Percentiles rank a stretch among this genome's conserved stretches.
Conservation (phyloP, 805 yeast genomes). For the Saccharomyces paradoxus region DNA sequence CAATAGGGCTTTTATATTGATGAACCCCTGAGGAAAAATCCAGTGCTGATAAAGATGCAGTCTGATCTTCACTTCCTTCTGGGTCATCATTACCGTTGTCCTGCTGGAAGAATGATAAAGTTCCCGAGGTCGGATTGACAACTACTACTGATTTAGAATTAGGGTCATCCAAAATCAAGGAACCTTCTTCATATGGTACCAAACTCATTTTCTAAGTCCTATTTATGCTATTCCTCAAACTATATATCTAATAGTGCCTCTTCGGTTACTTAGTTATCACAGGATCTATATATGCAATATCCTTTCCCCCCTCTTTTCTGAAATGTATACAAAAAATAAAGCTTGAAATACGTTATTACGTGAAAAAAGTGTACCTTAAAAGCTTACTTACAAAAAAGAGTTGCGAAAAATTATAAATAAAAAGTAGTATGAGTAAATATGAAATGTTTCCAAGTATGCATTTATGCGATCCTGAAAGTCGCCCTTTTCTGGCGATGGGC, state of each 20-base stretch:
- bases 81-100: not conserved
- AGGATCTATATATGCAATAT: not conserved
- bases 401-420: not conserved
- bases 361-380: not conserved
- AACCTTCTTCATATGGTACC: constrained; percentile 22
- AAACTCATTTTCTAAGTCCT: constrained; percentile 15
- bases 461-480: not conserved
- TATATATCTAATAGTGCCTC: not conserved
- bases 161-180: constrained; percentile 25
- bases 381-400: not conserved
- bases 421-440: not conserved
- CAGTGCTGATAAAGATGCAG: not conserved
- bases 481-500: not conserved
- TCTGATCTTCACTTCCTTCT: not conserved
- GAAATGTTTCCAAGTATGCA: not conserved
- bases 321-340: not conserved
- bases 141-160: constrained; percentile 24
- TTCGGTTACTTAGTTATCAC: not conserved
- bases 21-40: not conserved
- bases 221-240: not conserved
- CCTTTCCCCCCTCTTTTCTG: not conserved
- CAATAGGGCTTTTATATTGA: constrained; percentile 8
- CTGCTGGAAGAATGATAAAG: constrained; percentile 19
- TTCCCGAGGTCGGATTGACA: constrained; percentile 21
- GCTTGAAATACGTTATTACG: not conserved